Evolutionary conservation across 768 basidiomycete genomes (phyloP), one percentile per base, ranked within the genome.

Genomic region (Naganishia antarctica): DNA sequence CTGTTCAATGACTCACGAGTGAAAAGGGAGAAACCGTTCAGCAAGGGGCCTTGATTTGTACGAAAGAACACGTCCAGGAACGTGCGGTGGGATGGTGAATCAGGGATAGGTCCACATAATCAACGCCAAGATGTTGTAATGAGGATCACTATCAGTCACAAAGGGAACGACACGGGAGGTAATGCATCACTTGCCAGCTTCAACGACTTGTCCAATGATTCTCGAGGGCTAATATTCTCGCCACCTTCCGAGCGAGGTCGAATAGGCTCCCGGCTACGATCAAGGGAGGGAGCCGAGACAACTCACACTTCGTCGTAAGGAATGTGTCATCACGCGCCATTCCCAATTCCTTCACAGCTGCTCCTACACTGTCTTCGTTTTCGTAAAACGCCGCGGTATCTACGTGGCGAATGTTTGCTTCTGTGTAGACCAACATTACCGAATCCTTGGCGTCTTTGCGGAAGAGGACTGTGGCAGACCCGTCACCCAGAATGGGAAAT

Each of bases 41-140:
- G 23, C 25, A 28, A 29, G 18, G 28, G 11, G 6, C n/a, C 43
- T n/a, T 12, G 13, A 25, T 12, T 23, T 7, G 47, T 29, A 7
- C 25, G 47, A 37, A 15, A 7, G 15, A 37, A 37, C 11, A 8
- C 5, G 7, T 28, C 28, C 23, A 23, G 21, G 12, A 12, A 69
- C 67, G 45, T 34, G 72, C 70, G 29, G 61, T 66, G 6, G 71
- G 71, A n/a, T 53, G 67, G 69, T 88, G 87, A 60, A 88, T 79
- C 63, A 88, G 77, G 75, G 83, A 87, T 62, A 87, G 73, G 70
- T 87, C 86, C 12, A 87, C 84, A 40, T 70, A 25, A 32, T 40
- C 37, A 13, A 57, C 3, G 4, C 53, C 53, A 21, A 57, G n/a
- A 21, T 57, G n/a, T 26, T 2, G 6, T 3, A 13, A 7, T 34